phyloP scores from a whole-genome alignment of 768 basidiomycete species.

The Pholiota molesta region DNA sequence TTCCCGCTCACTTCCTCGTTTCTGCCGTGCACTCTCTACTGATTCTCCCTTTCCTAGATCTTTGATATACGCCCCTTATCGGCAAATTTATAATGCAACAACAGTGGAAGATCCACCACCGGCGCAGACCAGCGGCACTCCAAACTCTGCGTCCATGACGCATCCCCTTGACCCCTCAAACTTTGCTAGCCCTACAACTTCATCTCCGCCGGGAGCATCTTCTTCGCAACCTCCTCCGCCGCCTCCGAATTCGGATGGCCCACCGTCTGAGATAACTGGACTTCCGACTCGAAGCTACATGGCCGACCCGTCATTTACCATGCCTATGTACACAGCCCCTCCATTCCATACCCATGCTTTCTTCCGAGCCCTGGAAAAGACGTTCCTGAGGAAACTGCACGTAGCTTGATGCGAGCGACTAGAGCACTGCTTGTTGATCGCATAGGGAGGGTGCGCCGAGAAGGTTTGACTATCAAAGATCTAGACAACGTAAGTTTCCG shows the following conservation, averaged over 20 bases:
- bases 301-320: slow-evolving; percentile 21
- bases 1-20: slow-evolving; percentile 22
- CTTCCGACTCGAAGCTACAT: slow-evolving; percentile 22
- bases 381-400: slow-evolving; percentile 75
- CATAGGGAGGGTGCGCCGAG: slow-evolving; percentile 67
- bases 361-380: slow-evolving; percentile 68
- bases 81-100: slow-evolving; percentile 15
- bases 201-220: slow-evolving; percentile 12
- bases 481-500: slow-evolving; percentile 70
- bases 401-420: slow-evolving; percentile 83
- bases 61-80: slow-evolving; percentile 2
- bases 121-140: not conserved
- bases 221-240: not conserved
- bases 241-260: not conserved
- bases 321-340: slow-evolving; percentile 58
- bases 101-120: slow-evolving; percentile 22
- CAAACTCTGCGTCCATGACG: slow-evolving; percentile 17
- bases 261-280: slow-evolving; percentile 15
- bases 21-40: slow-evolving; percentile 15
- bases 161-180: slow-evolving; percentile 24
- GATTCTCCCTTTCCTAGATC: slow-evolving; percentile 11
- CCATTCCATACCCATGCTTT: slow-evolving; percentile 87
- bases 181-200: slow-evolving; percentile 15
- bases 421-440: slow-evolving; percentile 80
- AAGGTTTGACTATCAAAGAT: slow-evolving; percentile 76